Base-by-base conservation (phyloP, 139 green algal species). In the Nannochloris sp. region DNA sequence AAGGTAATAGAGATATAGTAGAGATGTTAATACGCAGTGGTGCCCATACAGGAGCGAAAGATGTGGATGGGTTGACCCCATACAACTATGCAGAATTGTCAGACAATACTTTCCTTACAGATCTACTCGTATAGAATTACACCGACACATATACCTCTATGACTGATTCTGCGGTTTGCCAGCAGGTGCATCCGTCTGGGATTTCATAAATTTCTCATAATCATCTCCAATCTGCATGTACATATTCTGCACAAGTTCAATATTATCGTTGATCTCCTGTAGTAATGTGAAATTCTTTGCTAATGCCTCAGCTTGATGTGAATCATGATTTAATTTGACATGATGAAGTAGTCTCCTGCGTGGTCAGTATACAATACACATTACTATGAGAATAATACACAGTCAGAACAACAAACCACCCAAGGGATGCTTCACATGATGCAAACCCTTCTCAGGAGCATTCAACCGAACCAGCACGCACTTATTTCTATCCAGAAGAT, bases 251-350 rank as follows among this genome's bases (percentile, higher is more conserved):
- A 66, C 60, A 12, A 49, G 36, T 28, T 66, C 60, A 16, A 66
- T 66, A 55, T 66, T 66, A 9, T 20, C 48, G 23, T 66, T 66
- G 4, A 66, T 16, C 25, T 66, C 60, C 63, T 26, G 36, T 49
- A 68, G 61, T 9, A 68, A 17, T 63, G 20, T 16, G 11, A 82
- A 79, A 43, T 87, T 87, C 2, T 79, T 46, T 6, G 67, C 67
- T 5, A 87, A 62, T 13, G 40, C 73, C 44, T 87, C 72, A 1
- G 66, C 59, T 4, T 56, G 68, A 12, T 79, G 63, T 0, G 46
- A 44, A n/a, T 83, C 80, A 43, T 87, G 81, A 61, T 87, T 87
- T 44, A 26, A 37, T 33, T 84, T 79, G 12, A 87, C 82, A 56
- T 87, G 69, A 13, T 71, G 68, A 6, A 87, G 77, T 10, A 87